phyloP scores from a whole-genome alignment of 225 moss, liverwort and hornwort species.

The Takakia lepidozioides region DNA sequence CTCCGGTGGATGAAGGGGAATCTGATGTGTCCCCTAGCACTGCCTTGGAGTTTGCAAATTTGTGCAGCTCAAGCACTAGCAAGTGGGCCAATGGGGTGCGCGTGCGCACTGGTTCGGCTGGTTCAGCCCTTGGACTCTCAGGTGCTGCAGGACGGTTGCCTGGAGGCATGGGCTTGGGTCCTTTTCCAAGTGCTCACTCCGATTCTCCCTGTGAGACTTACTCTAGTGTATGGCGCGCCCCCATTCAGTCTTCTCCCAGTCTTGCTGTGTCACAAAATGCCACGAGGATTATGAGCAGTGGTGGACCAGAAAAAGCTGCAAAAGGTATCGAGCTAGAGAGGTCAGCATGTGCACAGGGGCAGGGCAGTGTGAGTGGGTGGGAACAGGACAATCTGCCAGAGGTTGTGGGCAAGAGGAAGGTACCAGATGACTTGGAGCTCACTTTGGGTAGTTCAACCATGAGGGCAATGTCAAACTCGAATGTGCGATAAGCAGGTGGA shows the following conservation, averaged over 20 bases:
- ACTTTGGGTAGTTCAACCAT: conserved; percentile 71
- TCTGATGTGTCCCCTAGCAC: conserved; percentile 41
- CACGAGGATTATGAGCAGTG: conserved; percentile 35
- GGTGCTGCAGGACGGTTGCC: conserved; percentile 36
- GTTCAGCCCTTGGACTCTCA: conserved; percentile 40
- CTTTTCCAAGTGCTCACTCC: conserved; percentile 46
- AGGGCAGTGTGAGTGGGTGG: conserved; percentile 47
- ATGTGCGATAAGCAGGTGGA: too few relatives aligned
- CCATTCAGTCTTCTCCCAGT: conserved; percentile 55
- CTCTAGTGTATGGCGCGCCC: conserved; percentile 68
- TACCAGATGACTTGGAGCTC: conserved; percentile 74
- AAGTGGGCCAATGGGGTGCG: conserved; percentile 95
- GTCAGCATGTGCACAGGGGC: conserved; percentile 39
- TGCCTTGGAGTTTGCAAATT: conserved; percentile 72
- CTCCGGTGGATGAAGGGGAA: conserved; percentile 76
- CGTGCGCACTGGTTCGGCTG: conserved; percentile 53
- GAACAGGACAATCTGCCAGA: conserved; percentile 38
- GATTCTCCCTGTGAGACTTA: conserved; percentile 46
- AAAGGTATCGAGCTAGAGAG: conserved; percentile 81
- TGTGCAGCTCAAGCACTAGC: conserved; percentile 51
- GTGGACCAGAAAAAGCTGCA: conserved; percentile 44
- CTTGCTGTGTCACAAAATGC: conserved; percentile 65
- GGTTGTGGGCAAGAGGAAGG: conserved; percentile 51
- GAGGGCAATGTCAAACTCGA: too few relatives aligned
- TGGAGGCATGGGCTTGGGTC: conserved; percentile 51